Base-by-base conservation (phyloP, 2,329 filamentous ascomycete species). In the Aspergillus fumigatus region DNA sequence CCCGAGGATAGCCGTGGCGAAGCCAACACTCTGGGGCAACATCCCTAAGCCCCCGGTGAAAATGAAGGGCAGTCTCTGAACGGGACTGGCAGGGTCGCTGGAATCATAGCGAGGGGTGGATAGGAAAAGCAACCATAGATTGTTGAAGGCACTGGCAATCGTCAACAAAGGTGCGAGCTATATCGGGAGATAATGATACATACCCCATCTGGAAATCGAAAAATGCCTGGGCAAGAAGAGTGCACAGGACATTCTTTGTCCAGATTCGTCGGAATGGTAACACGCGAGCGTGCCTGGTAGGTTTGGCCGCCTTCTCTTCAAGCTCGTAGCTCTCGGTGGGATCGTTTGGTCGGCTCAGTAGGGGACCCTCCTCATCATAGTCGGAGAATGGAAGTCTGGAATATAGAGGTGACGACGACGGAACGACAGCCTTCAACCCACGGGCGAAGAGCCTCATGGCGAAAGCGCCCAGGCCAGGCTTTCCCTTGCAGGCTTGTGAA, bases 51-150 rank as follows among this genome's bases (percentile, higher is more conserved):
- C 90, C 21, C 89, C 89, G 0, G 83, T 83, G 67, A 88, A 91
- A 61, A 81, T 62, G 58, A 77, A 76, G 0, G 85, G 84, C 1
- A 84, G 75, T 57, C 51, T 72, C 59, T 65, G 75, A 53, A 80
- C 74, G 60, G 78, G 68, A 21, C 68, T 67, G 14, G 68, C 63
- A 10, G 77, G 73, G 74, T 75, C 71, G 48, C 69, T 66, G 14
- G 67, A 41, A 45, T 75, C 71, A 54, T 73, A 84, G 7, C 87
- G 86, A 0, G 88, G 86, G 0, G 88, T 89, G 1, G 88, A 90
- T 48, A 92, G 81, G 74, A 92, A 92, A 49, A 90, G 82, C 51
- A 88, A 86, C 86, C 88, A 91, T 23, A 92, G 81, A 19, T 87
- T 86, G 68, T 89, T 87, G 76, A 91, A 92, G 27, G 88, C 88